Evolutionary conservation across 2,329 filamentous ascomycete species (phyloP), one percentile per base, ranked within the genome.

Genomic region (Neodidymelliopsis sp.): DNA sequence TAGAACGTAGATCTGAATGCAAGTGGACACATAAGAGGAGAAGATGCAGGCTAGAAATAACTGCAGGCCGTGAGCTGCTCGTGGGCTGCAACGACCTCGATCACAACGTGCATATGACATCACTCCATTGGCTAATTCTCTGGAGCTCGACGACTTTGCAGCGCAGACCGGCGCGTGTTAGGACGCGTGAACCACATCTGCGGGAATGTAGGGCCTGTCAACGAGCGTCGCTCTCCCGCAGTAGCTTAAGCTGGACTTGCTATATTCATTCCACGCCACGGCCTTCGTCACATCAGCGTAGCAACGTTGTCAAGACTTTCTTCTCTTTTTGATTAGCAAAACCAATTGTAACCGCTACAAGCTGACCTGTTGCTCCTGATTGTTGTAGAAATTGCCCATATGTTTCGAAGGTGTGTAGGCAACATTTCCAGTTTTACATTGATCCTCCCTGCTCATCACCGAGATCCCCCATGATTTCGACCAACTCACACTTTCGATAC

Each of bases 41-140:
- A 42, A 28, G 15, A 12, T 36, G 15, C n/a, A 34, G 24, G 23
- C 38, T 46, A 38, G 29, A 39, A 22, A 35, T 35, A 39, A 23
- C 22, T 13, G 19, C 18, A 24, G 25, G 9, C 29, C 24, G 36
- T 16, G 18, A 38, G 4, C 15, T 23, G 16, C 2, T 25, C 27
- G 28, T 29, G 29, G 31, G 19, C 19, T 44, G 34, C 13, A 47
- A 22, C 20, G 18, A 25, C 10, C 18, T 35, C 28, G 11, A 28
- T 39, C 27, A 29, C 28, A 38, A 35, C 36, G 40, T 36, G 30
- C 20, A 11, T 12, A 50, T 50, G 47, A 50, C 43, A 41, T 50
- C 47, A 50, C 40, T 11, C 15, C 13, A 36, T 22, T 27, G 27
- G 24, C 30, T 25, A 42, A n/a, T 36, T 24, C 4, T 13, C 30